Conservation (phyloP, 2,329 filamentous ascomycete genomes). For the Thermoascus crustaceus region DNA sequence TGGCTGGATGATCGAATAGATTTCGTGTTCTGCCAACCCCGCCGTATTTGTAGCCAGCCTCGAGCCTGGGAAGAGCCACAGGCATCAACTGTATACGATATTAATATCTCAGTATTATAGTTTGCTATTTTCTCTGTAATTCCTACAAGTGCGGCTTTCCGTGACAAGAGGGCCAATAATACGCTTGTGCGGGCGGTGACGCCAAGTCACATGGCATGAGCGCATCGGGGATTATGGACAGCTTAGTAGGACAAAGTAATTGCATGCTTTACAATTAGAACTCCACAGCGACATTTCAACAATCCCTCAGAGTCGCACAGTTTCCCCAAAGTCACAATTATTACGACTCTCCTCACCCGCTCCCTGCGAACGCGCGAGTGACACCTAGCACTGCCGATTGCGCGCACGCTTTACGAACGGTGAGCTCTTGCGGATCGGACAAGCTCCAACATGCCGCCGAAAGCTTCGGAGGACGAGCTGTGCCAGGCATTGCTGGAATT, state of each 20-base stretch:
- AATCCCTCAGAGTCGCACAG: neutral
- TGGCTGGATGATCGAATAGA: too few relatives aligned
- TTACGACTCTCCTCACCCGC: slow-evolving; percentile 1
- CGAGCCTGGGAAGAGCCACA: too few relatives aligned
- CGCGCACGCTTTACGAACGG: neutral
- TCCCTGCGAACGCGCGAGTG: neutral
- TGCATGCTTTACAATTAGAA: neutral
- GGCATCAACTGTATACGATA: too few relatives aligned
- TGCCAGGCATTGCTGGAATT: slow-evolving; percentile 58
- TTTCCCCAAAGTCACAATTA: neutral
- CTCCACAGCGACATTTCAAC: too few relatives aligned
- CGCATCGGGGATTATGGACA: slow-evolving; percentile 5
- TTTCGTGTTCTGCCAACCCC: too few relatives aligned
- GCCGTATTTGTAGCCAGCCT: too few relatives aligned
- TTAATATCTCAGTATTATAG: too few relatives aligned
- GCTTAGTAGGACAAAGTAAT: neutral
- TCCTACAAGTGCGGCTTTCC: neutral
- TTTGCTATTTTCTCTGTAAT: too few relatives aligned
- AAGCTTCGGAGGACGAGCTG: slow-evolving; percentile 34
- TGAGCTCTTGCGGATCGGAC: neutral
- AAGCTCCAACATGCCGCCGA: slow-evolving; percentile 24
- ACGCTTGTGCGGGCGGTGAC: slow-evolving; percentile 17
- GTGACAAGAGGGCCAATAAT: slow-evolving; percentile 1
- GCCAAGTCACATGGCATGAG: slow-evolving; percentile 21
- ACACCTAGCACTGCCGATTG: neutral